Evolutionary conservation across 192 early-diverging fungal species (phyloP), one percentile per base, ranked within the genome.

Genomic region (Dissophora globulifera): DNA sequence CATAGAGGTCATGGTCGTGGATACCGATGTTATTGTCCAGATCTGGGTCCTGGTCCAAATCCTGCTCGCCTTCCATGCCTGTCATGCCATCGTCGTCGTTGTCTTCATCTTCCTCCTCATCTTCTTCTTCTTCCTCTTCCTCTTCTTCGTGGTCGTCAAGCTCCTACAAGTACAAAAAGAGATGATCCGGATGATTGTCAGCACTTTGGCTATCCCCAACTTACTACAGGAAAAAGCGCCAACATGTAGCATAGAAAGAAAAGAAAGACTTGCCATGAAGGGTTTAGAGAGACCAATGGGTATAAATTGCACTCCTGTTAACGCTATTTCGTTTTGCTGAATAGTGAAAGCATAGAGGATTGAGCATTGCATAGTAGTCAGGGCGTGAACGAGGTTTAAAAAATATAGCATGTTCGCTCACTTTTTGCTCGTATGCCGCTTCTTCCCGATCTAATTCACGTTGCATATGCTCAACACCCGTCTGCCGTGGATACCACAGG

Each of bases 401-500:
- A 38, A 38, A 38, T 9, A 9, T 38, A 13, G 35, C 35, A 38
- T 38, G 35, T 6, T 13, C 35, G 35, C 11, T 35, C 60, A 72
- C 69, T 43, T 26, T 30, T 4, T 50, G 2, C 4, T 41, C 33
- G 32, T 58, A 72, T 3, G 53, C 42, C 8, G 22, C 40, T 45
- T 72, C 69, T 17, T 72, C 69, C 35, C 32, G 45, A 0, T 38
- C 17, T 10, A 72, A 61, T 27, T 72, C 60, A 19, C 58, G 46
- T 19, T 63, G 43, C 69, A 72, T 63, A 22, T 62, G 31, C 20
- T 54, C 69, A 27, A 72, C 54, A 0, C 54, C 60, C 7, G 22
- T 55, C 42, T 56, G 53, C 16, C 51, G 26, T 11, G 69, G 69
- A 30, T 72, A 72, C 69, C 69, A 72, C 6, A 72, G 54, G 19